Evolutionary conservation across 2,329 filamentous ascomycete genomes (phyloP), one percentile per base, ranked within the genome.

Genomic region (Parascedosporium putredinis): DNA sequence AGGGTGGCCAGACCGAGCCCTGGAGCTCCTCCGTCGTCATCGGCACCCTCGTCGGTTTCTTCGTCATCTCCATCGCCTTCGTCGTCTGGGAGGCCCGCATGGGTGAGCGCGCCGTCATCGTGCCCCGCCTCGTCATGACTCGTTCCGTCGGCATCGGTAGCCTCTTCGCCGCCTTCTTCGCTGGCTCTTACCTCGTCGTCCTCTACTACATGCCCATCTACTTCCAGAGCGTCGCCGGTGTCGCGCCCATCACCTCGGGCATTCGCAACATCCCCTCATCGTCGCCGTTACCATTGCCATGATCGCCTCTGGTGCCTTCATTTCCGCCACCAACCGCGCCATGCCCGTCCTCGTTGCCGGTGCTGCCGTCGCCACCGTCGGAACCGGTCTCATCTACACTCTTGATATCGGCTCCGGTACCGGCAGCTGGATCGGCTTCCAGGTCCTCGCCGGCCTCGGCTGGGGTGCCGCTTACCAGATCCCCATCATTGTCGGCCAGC

Each of bases 401-500:
- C 61, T 74, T 3, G 60, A 66, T 6, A 55, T 67, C 7, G 53
- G 64, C 46, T 67, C 70, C 3, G 54, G 62, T 3, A 63, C 64
- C 1, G 69, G 61, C 10, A 63, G 65, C 36, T 77, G 74, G 73
- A 73, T 78, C 38, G 74, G 73, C 5, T 78, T 74, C 56, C 73
- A 78, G 60, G 64, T 77, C 12, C 51, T 78, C 2, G 65, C 64
- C 24, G 75, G 75, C n/a, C 59, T 68, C 5, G 74, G 71, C 3
- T 68, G 65, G 52, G 75, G 74, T 10, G 52, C 59, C 5, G 66
- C 62, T 2, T 66, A 72, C 50, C 72, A 78, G 57, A 66, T 76
- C 6, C 73, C 74, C 34, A 72, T 76, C 59, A 73, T 75, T 52
- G 70, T 68, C 22, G 67, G 71, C 4, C 72, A 75, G 55, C 66